Evolutionary conservation across 1,284 basidiomycete species (phyloP).

Genomic region (Pyrrhoderma lamaoense): DNA sequence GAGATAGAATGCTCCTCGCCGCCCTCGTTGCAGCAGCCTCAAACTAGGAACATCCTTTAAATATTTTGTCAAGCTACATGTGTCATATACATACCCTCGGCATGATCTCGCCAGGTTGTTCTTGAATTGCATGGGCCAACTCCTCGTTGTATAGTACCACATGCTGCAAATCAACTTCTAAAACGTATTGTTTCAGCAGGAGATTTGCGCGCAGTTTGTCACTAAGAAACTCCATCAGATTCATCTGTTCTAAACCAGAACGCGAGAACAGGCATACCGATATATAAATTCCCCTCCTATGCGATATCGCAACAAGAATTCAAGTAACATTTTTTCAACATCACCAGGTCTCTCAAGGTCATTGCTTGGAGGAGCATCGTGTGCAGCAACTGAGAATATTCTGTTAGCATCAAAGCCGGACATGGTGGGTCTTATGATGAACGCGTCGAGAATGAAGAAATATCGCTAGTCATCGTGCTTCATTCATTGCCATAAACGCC

Average conservation of each 20-base stretch:
- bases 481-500: background rate
- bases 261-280: constrained; percentile 40
- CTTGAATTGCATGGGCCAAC: constrained; percentile 85
- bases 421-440: constrained; percentile 28
- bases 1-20: constrained; percentile 75
- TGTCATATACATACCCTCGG: constrained; percentile 60
- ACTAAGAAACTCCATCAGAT: constrained; percentile 33
- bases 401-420: constrained; percentile 72
- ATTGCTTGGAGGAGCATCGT: constrained; percentile 46
- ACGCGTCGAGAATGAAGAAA: background rate
- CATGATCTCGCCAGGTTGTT: constrained; percentile 83
- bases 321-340: constrained; percentile 71
- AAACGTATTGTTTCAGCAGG: constrained; percentile 82
- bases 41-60: constrained; percentile 46
- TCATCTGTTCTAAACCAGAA: constrained; percentile 17
- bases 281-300: constrained; percentile 87
- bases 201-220: constrained; percentile 89
- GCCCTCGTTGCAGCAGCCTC: constrained; percentile 82
- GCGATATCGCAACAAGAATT: constrained; percentile 84
- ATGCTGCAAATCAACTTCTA: constrained; percentile 91
- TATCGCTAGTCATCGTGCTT: background rate
- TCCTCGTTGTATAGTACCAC: constrained; percentile 90
- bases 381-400: constrained; percentile 73
- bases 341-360: constrained; percentile 68
- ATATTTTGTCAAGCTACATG: no score